These are phyloP conservation scores for Castanea sativa DNA, from an alignment of 306 rosid genomes.

Conservation along the genomic window DNA sequence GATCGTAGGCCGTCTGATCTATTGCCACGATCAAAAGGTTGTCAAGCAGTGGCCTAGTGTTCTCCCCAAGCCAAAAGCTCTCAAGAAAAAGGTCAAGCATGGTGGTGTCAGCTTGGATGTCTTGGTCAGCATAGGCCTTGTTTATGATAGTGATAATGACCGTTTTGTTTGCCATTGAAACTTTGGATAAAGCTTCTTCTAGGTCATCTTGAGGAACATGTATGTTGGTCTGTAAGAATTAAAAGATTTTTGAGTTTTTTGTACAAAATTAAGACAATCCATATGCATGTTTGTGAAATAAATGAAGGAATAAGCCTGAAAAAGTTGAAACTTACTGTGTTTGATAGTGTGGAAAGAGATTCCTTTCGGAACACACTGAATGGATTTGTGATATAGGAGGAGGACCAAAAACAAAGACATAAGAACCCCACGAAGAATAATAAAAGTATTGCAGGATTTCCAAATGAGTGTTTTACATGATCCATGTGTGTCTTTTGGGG, in stretches of 20 bases:
- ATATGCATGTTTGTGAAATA: neutral
- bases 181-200: slow-evolving; percentile 40
- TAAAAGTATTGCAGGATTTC: slow-evolving; percentile 20
- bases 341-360: neutral
- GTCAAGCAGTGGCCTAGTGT: slow-evolving; percentile 40
- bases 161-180: slow-evolving; percentile 61
- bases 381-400: slow-evolving; percentile 21
- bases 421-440: slow-evolving; percentile 38
- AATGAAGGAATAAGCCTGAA: neutral
- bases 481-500: slow-evolving; percentile 18
- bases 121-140: slow-evolving; percentile 66
- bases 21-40: slow-evolving; percentile 63
- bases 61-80: slow-evolving; percentile 77
- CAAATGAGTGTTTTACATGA: slow-evolving; percentile 13
- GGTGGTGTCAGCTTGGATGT: slow-evolving; percentile 30
- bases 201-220: slow-evolving; percentile 35
- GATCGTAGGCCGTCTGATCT: slow-evolving; percentile 61
- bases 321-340: slow-evolving; percentile 24
- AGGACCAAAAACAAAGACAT: slow-evolving; percentile 31
- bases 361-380: neutral
- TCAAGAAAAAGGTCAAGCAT: slow-evolving; percentile 73
- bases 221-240: slow-evolving; percentile 9
- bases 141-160: slow-evolving; percentile 60
- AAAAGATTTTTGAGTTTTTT: neutral
- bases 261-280: neutral